These are phyloP conservation scores for Primulina eburnea DNA, from an alignment of 257 asterid genomes.

Conservation along the genomic window DNA sequence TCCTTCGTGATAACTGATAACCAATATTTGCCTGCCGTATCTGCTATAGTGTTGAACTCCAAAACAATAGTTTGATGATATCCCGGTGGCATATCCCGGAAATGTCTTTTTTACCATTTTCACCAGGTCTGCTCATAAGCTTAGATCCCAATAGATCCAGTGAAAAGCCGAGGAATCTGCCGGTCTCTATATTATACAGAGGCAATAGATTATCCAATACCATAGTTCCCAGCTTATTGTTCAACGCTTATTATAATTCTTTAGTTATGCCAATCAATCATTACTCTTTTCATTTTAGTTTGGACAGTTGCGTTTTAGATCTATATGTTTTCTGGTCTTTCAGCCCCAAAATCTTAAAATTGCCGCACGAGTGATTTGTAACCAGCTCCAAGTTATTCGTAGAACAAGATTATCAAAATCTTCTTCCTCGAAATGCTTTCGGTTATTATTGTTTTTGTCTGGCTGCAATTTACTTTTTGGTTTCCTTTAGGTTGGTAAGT, in stretches of 20 bases:
- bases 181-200: too few relatives aligned
- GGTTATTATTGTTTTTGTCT: background rate
- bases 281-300: background rate
- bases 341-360: background rate
- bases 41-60: background rate
- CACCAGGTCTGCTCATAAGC: background rate
- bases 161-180: background rate
- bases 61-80: background rate
- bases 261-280: background rate
- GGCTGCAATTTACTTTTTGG: background rate
- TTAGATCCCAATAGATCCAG: background rate
- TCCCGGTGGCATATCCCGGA: background rate
- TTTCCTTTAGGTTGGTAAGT: too few relatives aligned
- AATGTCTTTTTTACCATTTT: too few relatives aligned
- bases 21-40: background rate
- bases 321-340: background rate
- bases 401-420: background rate
- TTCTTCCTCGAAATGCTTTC: background rate
- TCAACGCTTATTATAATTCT: background rate
- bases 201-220: background rate
- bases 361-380: background rate
- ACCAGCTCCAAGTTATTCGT: background rate
- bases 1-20: too few relatives aligned
- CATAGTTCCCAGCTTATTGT: background rate
- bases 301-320: background rate